phyloP scores from a whole-genome alignment of 257 asterid species.

The Plantago elongata region DNA sequence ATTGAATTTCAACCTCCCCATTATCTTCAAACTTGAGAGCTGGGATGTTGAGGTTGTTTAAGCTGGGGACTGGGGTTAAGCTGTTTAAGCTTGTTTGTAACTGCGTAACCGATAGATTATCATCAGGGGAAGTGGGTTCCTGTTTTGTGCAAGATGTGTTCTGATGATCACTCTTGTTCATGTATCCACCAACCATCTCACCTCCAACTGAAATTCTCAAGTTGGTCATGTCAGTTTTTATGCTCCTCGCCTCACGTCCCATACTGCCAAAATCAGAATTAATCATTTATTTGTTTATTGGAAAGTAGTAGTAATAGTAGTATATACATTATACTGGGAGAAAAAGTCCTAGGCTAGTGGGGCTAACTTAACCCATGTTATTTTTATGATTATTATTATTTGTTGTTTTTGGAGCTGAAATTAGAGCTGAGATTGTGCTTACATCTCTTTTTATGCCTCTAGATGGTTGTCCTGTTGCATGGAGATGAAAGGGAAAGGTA shows the following conservation, averaged over 20 bases:
- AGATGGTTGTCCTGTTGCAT: conserved; percentile 21
- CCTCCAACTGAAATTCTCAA: conserved; percentile 15
- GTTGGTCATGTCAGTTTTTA: conserved; percentile 26
- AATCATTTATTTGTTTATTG: conserved; percentile 17
- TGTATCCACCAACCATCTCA: conserved; percentile 4
- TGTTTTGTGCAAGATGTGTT: conserved; percentile 23
- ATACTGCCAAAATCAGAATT: conserved; percentile 27
- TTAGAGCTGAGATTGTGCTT: conserved; percentile 26
- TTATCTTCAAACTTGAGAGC: conserved; percentile 41
- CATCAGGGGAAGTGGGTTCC: conserved; percentile 21
- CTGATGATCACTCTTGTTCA: too few relatives aligned
- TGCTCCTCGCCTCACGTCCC: conserved; percentile 29
- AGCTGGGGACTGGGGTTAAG: conserved; percentile 22
- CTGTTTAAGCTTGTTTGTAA: conserved; percentile 14
- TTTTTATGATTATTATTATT: neutral
- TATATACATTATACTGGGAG: neutral
- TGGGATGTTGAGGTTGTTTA: conserved; percentile 27
- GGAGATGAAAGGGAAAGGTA: conserved; percentile 9
- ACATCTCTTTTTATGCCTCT: conserved; percentile 28
- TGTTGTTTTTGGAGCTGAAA: conserved; percentile 2
- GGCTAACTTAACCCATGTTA: neutral
- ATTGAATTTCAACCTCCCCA: conserved; percentile 34
- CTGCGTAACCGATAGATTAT: conserved; percentile 14
- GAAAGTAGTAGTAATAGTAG: neutral
- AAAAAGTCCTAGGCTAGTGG: conserved; percentile 2